Conservation (phyloP, 2,329 filamentous ascomycete species). For the Colletotrichum sp. region DNA sequence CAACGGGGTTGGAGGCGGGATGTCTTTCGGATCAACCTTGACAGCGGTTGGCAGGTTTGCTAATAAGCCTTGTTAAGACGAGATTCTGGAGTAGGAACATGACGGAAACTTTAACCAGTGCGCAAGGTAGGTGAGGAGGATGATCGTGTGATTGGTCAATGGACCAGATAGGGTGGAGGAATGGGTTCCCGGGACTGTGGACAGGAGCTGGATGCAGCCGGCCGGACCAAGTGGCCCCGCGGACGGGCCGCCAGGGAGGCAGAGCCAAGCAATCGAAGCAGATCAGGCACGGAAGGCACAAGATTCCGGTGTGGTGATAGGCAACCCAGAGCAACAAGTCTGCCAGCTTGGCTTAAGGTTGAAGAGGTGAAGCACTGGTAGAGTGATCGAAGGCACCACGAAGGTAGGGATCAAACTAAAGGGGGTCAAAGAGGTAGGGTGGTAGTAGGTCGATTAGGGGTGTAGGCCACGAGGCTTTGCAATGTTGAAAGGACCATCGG, state of each 20-base stretch:
- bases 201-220: background rate
- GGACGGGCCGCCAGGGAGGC: slow-evolving; percentile 1
- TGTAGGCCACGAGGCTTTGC: background rate
- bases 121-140: background rate
- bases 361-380: background rate
- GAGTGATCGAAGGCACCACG: background rate
- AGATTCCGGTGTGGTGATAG: slow-evolving; percentile 26
- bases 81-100: background rate
- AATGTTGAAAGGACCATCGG: background rate
- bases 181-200: background rate
- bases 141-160: background rate
- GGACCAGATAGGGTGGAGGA: background rate
- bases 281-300: slow-evolving; percentile 24
- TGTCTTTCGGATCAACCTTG: slow-evolving; percentile 50
- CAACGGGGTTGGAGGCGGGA: slow-evolving; percentile 62
- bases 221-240: slow-evolving; percentile 1
- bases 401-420: background rate
- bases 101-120: background rate
- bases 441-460: background rate
- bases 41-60: slow-evolving; percentile 26
- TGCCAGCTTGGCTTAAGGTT: background rate
- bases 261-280: background rate
- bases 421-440: background rate
- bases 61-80: slow-evolving; percentile 21
- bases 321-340: slow-evolving; percentile 24